Conservation (phyloP, 2,329 filamentous ascomycete species). For the Alternaria hordeiaustralica region DNA sequence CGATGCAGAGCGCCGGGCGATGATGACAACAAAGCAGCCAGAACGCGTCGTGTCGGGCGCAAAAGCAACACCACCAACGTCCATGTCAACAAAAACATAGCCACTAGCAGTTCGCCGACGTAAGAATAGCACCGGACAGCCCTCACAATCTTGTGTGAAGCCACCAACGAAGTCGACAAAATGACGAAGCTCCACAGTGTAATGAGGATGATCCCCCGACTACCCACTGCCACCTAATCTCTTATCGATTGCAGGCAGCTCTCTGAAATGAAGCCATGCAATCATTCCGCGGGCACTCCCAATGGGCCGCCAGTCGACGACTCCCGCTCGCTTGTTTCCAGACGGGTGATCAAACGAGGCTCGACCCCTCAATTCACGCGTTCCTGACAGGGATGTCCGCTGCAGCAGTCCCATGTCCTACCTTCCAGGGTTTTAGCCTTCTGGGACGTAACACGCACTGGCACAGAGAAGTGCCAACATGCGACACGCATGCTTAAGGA, state of each 20-base stretch:
- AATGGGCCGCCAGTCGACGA: not conserved
- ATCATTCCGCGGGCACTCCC: slow-evolving; percentile 24
- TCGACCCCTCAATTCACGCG: slow-evolving; percentile 11
- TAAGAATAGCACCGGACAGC: not conserved
- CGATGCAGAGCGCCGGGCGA: slow-evolving; percentile 1
- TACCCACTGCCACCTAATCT: not conserved
- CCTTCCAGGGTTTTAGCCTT: slow-evolving; percentile 10
- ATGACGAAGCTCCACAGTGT: not conserved
- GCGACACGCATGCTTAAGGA: slow-evolving; percentile 19
- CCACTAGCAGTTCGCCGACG: not conserved
- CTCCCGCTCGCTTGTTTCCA: slow-evolving; percentile 32
- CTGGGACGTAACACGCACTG: slow-evolving; percentile 23
- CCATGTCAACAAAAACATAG: not conserved
- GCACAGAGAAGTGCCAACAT: slow-evolving; percentile 14
- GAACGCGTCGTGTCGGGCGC: slow-evolving; percentile 4
- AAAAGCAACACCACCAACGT: slow-evolving; percentile 2
- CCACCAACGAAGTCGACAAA: not conserved
- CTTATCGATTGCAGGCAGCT: slow-evolving; percentile 16
- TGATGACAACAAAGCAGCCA: slow-evolving; percentile 3
- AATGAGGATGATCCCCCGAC: slow-evolving; percentile 4
- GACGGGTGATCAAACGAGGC: slow-evolving; percentile 37
- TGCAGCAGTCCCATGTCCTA: not conserved
- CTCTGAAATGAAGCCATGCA: slow-evolving; percentile 11
- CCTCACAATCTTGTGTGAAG: slow-evolving; percentile 1
- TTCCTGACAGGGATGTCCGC: slow-evolving; percentile 12